Conservation (phyloP, 2,329 filamentous ascomycete genomes). For the Torrubiella hemipterigena region DNA sequence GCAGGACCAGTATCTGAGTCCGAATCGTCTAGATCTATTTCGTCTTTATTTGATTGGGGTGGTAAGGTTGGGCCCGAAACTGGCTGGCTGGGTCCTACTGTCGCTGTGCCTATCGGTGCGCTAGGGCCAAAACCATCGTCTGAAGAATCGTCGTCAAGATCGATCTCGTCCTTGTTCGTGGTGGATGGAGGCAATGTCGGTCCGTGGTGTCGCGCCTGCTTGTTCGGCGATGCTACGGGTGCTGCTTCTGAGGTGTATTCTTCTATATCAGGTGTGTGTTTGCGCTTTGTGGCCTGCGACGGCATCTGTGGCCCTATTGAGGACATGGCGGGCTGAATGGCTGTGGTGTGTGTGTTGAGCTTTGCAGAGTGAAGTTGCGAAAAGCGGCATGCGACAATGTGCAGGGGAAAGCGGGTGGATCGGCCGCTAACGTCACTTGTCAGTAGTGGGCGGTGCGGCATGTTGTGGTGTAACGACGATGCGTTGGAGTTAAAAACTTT, state of each 20-base stretch:
- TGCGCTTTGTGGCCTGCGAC: conserved; percentile 52
- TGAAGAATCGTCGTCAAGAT: conserved; percentile 26
- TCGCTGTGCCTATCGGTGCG: conserved; percentile 9
- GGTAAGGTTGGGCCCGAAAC: conserved; percentile 9
- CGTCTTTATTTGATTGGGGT: conserved; percentile 23
- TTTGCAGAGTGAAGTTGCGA: no score
- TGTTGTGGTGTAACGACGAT: no score
- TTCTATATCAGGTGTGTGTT: conserved; percentile 36
- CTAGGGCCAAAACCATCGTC: conserved; percentile 30
- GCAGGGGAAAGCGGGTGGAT: no score
- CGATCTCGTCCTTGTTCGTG: conserved; percentile 36
- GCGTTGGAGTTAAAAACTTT: no score
- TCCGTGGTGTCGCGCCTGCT: conserved; percentile 21
- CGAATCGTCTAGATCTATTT: conserved; percentile 25
- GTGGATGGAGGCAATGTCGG: no score
- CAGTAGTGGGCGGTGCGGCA: no score
- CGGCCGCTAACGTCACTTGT: no score
- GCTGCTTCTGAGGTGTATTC: conserved; percentile 11
- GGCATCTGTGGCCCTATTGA: conserved; percentile 61
- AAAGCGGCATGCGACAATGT: no score
- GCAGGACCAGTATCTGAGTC: conserved; percentile 19
- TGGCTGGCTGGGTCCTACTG: conserved; percentile 6
- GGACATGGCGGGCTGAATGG: conserved; percentile 37
- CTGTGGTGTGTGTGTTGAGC: no score
- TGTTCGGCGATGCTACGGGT: conserved; percentile 27